Evolutionary conservation across 2,329 filamentous ascomycete genomes (phyloP).

Genomic region (Trichoderma oligosporum): DNA sequence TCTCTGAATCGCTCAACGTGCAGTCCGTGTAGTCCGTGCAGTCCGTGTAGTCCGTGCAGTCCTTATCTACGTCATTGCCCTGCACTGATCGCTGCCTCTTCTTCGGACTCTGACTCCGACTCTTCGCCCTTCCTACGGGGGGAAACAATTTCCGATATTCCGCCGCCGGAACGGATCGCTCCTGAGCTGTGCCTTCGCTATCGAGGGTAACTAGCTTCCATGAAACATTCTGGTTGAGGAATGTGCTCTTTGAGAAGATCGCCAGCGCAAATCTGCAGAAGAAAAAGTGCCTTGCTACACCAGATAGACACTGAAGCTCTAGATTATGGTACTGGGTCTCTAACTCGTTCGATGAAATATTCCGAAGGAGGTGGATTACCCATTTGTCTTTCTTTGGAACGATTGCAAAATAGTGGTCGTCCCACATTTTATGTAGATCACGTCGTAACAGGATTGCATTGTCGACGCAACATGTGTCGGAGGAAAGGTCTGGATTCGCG

Average conservation of each 20-base stretch:
- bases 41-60: too few relatives aligned
- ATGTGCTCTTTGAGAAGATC: constrained; percentile 17
- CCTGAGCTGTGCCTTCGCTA: not conserved
- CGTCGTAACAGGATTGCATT: constrained; percentile 14
- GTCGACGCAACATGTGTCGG: constrained; percentile 8
- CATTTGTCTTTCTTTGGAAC: constrained; percentile 1
- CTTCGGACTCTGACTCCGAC: too few relatives aligned
- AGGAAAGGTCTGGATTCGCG: constrained; percentile 12
- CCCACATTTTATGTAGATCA: constrained; percentile 15
- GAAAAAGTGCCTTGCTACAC: constrained; percentile 10
- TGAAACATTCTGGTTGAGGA: constrained; percentile 6
- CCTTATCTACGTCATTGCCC: too few relatives aligned
- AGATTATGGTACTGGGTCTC: constrained; percentile 18
- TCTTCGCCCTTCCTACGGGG: too few relatives aligned
- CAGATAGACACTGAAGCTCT: constrained; percentile 11
- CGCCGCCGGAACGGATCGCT: too few relatives aligned
- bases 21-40: too few relatives aligned
- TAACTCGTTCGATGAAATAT: constrained; percentile 14
- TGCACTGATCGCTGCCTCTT: too few relatives aligned
- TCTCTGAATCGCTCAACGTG: too few relatives aligned
- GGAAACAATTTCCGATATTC: too few relatives aligned
- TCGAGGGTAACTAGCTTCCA: constrained; percentile 1
- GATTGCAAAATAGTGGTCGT: constrained; percentile 13
- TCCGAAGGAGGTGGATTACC: constrained; percentile 2
- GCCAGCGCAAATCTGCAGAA: constrained; percentile 17